Base-by-base conservation (phyloP, 129 eudicot genomes). In the Flaveria sonorensis region DNA sequence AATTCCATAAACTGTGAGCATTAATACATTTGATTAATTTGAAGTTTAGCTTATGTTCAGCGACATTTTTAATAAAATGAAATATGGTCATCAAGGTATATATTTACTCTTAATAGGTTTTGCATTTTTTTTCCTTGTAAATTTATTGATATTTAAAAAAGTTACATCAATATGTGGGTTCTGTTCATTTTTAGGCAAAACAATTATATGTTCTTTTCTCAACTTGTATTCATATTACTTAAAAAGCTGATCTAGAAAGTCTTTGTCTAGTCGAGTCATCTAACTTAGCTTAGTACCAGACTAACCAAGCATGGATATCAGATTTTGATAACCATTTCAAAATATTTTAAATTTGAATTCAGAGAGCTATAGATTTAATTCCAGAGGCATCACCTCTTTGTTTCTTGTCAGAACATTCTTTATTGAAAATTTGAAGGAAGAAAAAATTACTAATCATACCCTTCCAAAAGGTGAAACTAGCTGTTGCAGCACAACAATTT, bases 391-490 rank as follows among this genome's bases (percentile, higher is more conserved):
- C 26, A 19, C 15, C 28, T 57, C 61, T 57, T 10, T 57, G 32
- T 62, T 62, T 26, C 68, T 12, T 62, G 68, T 62, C 43, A 28
- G 18, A 26, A 62, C 43, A 26, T 14, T 62, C 3, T 62, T 9
- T 13, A 10, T 59, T 10, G 20, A 68, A 21, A 68, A 16, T 1
- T 10, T 18, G 14, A 10, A 68, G 13, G 55, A 43, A 45, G 13
- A 68, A 32, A 1, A 36, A 36, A n/a, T 2, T 40, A 21, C 55
- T n/a, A 15, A 39, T 23, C 59, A 46, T 70, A 70, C 74, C 60
- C 24, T 70, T 47, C 61, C 74, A 24, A 70, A 48, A 12, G 61
- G 74, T 47, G 74, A 70, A 47, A 70, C 23, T 47, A 70, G 7
- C 42, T 70, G 60, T 6, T 47, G 61, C 23, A 70, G 74, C n/a